Base-by-base conservation (phyloP, 1,284 basidiomycete species). In the Malassezia yamatoensis region DNA sequence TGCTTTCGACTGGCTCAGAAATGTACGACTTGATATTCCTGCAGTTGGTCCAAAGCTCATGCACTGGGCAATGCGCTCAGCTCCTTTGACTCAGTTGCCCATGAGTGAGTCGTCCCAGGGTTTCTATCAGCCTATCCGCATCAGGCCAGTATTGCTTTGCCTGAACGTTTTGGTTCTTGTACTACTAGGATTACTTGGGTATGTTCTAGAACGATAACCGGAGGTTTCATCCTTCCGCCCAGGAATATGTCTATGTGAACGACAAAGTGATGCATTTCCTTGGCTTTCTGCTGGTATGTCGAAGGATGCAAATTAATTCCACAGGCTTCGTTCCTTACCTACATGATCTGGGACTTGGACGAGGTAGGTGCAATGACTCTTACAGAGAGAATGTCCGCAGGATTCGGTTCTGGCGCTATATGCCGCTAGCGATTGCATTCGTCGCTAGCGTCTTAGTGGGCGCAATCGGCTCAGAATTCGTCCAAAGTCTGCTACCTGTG, bases 241-340 rank as follows among this genome's bases (percentile, higher is more conserved):
- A 65, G 24, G 42, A 56, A 0, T 67, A 60, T 54, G 72, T 89
- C 10, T 85, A 85, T 0, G 72, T 90, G 34, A 87, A 86, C 70
- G 85, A 87, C 81, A 89, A 90, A 76, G 67, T 90, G 12, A 76
- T 90, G 29, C 89, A 88, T 68, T 89, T 91, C 70, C 67, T 87
- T 20, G 88, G 86, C 73, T 85, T 93, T 64, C 79, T 79, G 57
- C 60, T 86, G 32, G 63, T 61, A 49, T 29, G 58, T 60, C 24
- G 24, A 29, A 29, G 24, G 15, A n/a, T 18, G 10, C 29, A 9
- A 6, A 3, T 18, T 24, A n/a, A 29, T 33, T 12, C 49, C 35
- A 34, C 42, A 60, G 59, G 86, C 88, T 0, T 89, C 88, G 0
- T 82, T 77, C 5, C 80, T 88, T 6, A 90, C 90, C 75, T 91